Evolutionary conservation across 179 eudicot species (phyloP), one percentile per base, ranked within the genome.

Genomic region (Sideroxylon spinosum): DNA sequence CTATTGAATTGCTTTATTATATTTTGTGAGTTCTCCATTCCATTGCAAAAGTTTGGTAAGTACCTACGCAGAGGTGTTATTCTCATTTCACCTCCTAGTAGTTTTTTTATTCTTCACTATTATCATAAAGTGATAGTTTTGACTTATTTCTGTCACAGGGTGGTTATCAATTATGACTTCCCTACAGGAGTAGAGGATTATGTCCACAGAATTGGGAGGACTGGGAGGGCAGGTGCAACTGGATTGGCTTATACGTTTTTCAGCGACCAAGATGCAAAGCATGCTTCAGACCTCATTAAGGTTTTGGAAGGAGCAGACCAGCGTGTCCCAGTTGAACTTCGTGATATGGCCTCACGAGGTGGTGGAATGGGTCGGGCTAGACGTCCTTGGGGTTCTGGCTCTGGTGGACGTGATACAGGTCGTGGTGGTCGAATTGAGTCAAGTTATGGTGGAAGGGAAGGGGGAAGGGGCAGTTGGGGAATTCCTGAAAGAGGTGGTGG

Each of bases 151-250:
- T 64, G 62, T 64, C 55, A 74, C 91, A 93, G 99, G 98, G 92
- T 93, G 85, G 99, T 95, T 69, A 76, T 95, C 83, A 95, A 95
- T 76, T 95, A 89, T 84, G 99, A 95, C 85, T 95, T 95, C 77
- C 99, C 99, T 28, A 89, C 95, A 0, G 99, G 98, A 73, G 76
- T 95, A 56, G 99, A 95, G 85, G 99, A 95, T 81, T 95, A 95
- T 85, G 98, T 95, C 72, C 99, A 95, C 91, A 87, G 99, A 81
- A 95, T 95, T 80, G 99, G 99, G 62, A 89, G 99, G 85, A 96
- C 99, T 26, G 99, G 99, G 57, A 91, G 99, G 86, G 99, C 98
- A 67, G 99, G 99, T 80, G 97, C 98, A 53, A 90, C 94, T 49
- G 99, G 99, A 19, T 74, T 81, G 71, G 97, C 99, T 63, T 89